phyloP scores from a whole-genome alignment of 1,284 basidiomycete genomes.

The Ceratobasidium sp. region DNA sequence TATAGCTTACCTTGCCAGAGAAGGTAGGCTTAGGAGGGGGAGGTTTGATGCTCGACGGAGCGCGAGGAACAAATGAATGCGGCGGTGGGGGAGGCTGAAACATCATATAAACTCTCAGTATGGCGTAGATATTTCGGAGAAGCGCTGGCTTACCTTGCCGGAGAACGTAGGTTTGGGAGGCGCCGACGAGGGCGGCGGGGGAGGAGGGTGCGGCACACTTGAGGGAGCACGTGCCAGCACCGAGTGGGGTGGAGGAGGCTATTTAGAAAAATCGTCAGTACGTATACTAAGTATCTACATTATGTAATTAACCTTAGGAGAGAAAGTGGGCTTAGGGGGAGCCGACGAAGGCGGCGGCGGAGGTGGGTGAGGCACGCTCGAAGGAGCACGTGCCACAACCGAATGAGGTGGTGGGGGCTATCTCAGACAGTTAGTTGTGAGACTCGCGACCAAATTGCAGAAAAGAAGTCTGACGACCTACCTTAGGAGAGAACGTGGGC shows the following conservation, averaged over 20 bases:
- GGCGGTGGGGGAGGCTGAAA: slow-evolving; percentile 22
- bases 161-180: slow-evolving; percentile 37
- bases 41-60: slow-evolving; percentile 19
- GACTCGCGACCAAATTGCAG: not conserved
- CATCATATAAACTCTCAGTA: not conserved
- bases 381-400: slow-evolving; percentile 24
- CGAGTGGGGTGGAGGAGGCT: slow-evolving; percentile 24
- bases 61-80: slow-evolving; percentile 17
- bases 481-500: not conserved
- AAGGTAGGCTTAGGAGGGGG: slow-evolving; percentile 11
- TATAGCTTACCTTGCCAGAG: not conserved
- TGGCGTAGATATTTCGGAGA: not conserved
- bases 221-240: slow-evolving; percentile 13
- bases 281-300: not conserved
- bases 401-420: slow-evolving; percentile 22
- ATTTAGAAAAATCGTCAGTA: not conserved
- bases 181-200: slow-evolving; percentile 12
- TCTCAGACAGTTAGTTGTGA: too few species aligned
- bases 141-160: slow-evolving; percentile 7
- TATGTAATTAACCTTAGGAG: not conserved
- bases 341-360: slow-evolving; percentile 16
- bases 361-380: slow-evolving; percentile 12
- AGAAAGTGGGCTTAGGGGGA: slow-evolving; percentile 20
- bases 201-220: slow-evolving; percentile 10
- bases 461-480: not conserved